A percentile compares a stretch with the other conserved stretches of the same genome.
Conservation (phyloP, 768 basidiomycete genomes). For the Tylopilus subfusipes region DNA sequence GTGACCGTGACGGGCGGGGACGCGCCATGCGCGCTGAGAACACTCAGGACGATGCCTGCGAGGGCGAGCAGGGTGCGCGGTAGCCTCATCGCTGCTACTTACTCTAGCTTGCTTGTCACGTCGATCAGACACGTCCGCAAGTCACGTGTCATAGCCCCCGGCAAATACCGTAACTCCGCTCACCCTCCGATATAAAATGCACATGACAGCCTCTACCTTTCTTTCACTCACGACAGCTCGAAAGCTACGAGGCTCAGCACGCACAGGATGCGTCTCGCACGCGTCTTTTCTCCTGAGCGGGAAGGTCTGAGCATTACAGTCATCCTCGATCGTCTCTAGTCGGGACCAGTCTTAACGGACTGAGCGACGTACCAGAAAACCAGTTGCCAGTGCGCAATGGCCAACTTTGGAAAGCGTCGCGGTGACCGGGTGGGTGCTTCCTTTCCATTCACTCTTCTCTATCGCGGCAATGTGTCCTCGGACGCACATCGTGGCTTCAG, state of each 20-base stretch:
- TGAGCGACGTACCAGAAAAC: constrained; percentile 30
- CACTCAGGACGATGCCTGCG: constrained; percentile 14
- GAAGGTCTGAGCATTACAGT: constrained; percentile 31
- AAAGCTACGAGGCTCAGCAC: constrained; percentile 31
- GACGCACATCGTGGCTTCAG: constrained; percentile 10
- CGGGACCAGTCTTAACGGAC: constrained; percentile 24
- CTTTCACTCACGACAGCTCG: constrained; percentile 22
- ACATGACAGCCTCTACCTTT: background rate
- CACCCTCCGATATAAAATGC: constrained; percentile 6
- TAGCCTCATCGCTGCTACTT: constrained; percentile 4
- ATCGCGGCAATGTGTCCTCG: constrained; percentile 19
- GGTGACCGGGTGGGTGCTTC: constrained; percentile 24
- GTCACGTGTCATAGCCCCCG: constrained; percentile 19
- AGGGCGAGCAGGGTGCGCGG: constrained; percentile 16
- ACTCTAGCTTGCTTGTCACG: background rate
- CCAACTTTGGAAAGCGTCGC: constrained; percentile 27
- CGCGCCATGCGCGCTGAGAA: constrained; percentile 15
- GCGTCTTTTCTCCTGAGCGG: constrained; percentile 27
- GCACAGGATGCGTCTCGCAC: constrained; percentile 17
- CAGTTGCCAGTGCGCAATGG: constrained; percentile 17
- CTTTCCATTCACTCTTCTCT: constrained; percentile 14
- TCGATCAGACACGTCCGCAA: constrained; percentile 10
- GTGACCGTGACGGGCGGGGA: constrained; percentile 32
- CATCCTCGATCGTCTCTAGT: constrained; percentile 29
- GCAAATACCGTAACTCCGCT: constrained; percentile 21